phyloP scores from a whole-genome alignment of 2,329 filamentous ascomycete genomes.

The Alternaria incomplexa region DNA sequence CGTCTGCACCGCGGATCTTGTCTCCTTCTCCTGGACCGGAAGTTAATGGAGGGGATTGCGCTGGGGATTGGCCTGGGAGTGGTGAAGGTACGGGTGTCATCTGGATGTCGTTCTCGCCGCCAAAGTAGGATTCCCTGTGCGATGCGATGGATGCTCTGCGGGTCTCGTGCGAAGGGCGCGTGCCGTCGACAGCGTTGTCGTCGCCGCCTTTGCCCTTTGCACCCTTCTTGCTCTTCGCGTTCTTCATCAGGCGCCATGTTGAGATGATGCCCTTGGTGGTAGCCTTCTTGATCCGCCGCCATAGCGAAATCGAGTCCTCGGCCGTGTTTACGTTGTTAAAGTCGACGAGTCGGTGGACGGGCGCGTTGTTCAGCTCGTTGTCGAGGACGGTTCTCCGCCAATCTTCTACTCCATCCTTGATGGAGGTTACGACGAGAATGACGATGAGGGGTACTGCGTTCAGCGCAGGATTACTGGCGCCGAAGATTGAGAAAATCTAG shows the following conservation, averaged over 20 bases:
- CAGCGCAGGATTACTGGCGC: constrained; percentile 85
- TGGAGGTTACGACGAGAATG: constrained; percentile 83
- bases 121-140: constrained; percentile 58
- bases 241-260: constrained; percentile 58
- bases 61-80: constrained; percentile 58
- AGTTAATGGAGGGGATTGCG: constrained; percentile 34
- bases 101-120: constrained; percentile 73
- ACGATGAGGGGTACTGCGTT: constrained; percentile 92
- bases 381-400: constrained; percentile 90
- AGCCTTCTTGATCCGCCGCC: constrained; percentile 91
- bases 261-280: constrained; percentile 68
- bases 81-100: constrained; percentile 96
- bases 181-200: constrained; percentile 59
- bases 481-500: constrained; percentile 96
- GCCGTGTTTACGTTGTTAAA: constrained; percentile 94
- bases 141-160: constrained; percentile 64
- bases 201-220: constrained; percentile 52
- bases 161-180: constrained; percentile 71
- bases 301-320: constrained; percentile 82
- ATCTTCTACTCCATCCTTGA: constrained; percentile 96
- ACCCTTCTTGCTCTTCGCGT: constrained; percentile 44
- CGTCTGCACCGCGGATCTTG: constrained; percentile 32
- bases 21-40: constrained; percentile 35
- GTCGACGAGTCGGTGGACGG: constrained; percentile 84
- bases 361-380: constrained; percentile 93